Percentiles rank a stretch among this genome's conserved stretches.
phyloP scores from a whole-genome alignment of 2,329 filamentous ascomycete genomes.

The Calycina herbarum region DNA sequence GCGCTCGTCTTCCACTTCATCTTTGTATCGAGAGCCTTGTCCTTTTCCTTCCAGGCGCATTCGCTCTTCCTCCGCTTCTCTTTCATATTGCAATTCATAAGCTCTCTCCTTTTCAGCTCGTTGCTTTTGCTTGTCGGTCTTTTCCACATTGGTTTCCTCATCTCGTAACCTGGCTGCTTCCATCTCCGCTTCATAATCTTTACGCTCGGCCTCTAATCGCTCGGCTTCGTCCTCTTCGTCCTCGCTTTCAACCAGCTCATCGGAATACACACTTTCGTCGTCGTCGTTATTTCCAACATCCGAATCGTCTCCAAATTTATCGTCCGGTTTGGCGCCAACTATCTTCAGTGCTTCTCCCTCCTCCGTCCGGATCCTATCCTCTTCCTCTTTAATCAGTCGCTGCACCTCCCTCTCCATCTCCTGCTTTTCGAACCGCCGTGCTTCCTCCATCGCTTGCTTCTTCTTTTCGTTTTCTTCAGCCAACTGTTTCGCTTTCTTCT shows the following conservation, averaged over 20 bases:
- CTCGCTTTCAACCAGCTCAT: slow-evolving; percentile 4
- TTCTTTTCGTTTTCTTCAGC: slow-evolving; percentile 2
- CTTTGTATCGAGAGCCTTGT: background rate
- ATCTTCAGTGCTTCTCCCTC: background rate
- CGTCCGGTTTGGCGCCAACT: background rate
- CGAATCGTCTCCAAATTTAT: background rate
- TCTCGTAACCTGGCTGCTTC: slow-evolving; percentile 1
- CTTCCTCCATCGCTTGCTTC: background rate
- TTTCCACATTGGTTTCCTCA: slow-evolving; percentile 3
- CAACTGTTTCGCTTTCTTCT: background rate
- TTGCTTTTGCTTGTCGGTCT: background rate
- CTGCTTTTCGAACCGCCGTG: background rate
- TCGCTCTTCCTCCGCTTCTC: slow-evolving; percentile 3
- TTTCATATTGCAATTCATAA: background rate
- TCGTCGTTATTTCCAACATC: background rate
- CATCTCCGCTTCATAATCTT: slow-evolving; percentile 5
- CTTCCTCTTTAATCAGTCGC: slow-evolving; percentile 1
- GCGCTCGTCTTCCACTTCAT: background rate
- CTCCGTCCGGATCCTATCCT: slow-evolving; percentile 6
- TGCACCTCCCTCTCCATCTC: background rate
- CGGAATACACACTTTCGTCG: slow-evolving; percentile 2
- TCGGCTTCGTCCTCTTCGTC: background rate
- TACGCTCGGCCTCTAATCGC: background rate
- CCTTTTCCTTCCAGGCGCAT: background rate
- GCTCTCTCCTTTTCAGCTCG: background rate